Percentiles rank a stretch among this genome's conserved stretches.
Evolutionary conservation across 352 stramenopile species (phyloP).

Genomic region (Phytophthora agathidicida): DNA sequence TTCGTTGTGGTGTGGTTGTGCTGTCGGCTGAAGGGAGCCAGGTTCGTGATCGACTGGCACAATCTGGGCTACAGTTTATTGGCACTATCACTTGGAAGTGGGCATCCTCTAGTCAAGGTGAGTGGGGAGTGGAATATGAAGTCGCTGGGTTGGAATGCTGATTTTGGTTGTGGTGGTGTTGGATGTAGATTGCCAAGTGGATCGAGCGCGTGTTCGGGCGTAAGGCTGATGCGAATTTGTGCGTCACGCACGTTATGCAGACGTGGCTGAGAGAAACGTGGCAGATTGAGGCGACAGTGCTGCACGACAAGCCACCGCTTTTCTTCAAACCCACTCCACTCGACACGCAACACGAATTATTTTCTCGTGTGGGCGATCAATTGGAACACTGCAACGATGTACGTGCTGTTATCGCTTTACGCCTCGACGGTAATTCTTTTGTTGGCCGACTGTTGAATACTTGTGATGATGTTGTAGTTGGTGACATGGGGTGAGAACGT

Average conservation of each 20-base stretch:
- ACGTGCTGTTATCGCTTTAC: conserved; percentile 11
- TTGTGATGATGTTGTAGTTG: conserved; percentile 25
- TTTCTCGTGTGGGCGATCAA: conserved; percentile 78
- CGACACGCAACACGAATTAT: conserved; percentile 91
- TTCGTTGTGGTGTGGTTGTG: conserved; percentile 86
- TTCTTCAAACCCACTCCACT: conserved; percentile 92
- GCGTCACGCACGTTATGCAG: conserved; percentile 97
- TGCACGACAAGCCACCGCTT: conserved; percentile 96
- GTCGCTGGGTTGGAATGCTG: background rate
- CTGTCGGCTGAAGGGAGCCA: conserved; percentile 72
- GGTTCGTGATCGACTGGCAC: conserved; percentile 99
- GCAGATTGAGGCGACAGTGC: conserved; percentile 82
- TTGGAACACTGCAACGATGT: conserved; percentile 80
- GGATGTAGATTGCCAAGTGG: conserved; percentile 75
- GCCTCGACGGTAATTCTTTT: background rate
- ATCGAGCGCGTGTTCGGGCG: conserved; percentile 91
- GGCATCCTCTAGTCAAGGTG: conserved; percentile 79
- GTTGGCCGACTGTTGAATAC: too few relatives aligned
- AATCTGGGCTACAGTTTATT: conserved; percentile 99
- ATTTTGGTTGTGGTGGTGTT: conserved; percentile 2
- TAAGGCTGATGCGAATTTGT: conserved; percentile 95
- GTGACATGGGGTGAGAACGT: conserved; percentile 39
- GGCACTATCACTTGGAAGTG: conserved; percentile 62
- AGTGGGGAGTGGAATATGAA: background rate
- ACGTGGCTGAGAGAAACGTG: conserved; percentile 92